Evolutionary conservation across 495 filamentous ascomycete genomes (phyloP).

Genomic region (Beverwykella pulmonaria): DNA sequence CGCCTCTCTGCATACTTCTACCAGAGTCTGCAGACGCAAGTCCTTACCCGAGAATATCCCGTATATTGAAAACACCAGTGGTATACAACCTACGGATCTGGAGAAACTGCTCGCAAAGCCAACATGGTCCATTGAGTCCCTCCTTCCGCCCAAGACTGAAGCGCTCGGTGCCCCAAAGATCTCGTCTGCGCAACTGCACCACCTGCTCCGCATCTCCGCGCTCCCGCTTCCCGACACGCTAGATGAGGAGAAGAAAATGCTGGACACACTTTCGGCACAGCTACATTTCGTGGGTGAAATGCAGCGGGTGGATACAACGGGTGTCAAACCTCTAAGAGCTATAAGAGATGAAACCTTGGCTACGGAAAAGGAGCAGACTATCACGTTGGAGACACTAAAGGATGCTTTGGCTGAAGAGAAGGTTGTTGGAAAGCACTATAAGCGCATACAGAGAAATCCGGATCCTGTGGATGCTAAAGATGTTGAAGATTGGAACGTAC

Average conservation of each 20-base stretch:
- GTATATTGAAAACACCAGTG: not conserved
- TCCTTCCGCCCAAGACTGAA: constrained; percentile 60
- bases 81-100: constrained; percentile 45
- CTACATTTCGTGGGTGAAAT: constrained; percentile 86
- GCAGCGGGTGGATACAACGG: constrained; percentile 73
- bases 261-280: constrained; percentile 75
- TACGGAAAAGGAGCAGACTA: constrained; percentile 57
- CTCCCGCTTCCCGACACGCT: constrained; percentile 68
- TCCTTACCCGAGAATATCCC: not conserved
- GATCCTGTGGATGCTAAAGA: constrained; percentile 40
- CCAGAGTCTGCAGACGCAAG: not conserved
- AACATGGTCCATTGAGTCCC: constrained; percentile 81
- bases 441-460: constrained; percentile 45
- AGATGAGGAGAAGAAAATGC: constrained; percentile 64
- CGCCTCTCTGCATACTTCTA: not conserved
- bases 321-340: constrained; percentile 69
- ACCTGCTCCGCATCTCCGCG: constrained; percentile 88
- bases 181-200: constrained; percentile 65
- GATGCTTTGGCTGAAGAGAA: constrained; percentile 58
- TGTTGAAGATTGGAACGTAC: constrained; percentile 67
- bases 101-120: constrained; percentile 67
- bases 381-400: constrained; percentile 55
- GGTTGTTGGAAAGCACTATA: constrained; percentile 56
- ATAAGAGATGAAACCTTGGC: constrained; percentile 78
- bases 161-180: constrained; percentile 44